Conservation (phyloP, 1,284 basidiomycete species). For the Abortiporus biennis region DNA sequence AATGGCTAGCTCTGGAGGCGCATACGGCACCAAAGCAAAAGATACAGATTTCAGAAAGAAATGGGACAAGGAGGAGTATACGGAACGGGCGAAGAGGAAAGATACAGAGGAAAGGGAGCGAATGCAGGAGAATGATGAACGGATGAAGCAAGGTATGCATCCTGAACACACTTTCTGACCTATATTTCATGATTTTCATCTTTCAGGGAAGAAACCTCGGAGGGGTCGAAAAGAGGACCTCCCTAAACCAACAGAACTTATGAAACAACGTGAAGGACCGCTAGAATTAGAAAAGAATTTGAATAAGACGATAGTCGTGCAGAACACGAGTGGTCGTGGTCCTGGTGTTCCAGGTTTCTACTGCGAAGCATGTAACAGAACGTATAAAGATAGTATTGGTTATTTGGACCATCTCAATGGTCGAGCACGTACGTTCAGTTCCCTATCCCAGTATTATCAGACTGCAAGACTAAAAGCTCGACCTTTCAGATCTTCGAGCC, state of each 20-base stretch:
- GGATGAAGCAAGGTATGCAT: slow-evolving; percentile 69
- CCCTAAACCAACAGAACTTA: slow-evolving; percentile 85
- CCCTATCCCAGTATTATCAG: slow-evolving; percentile 4
- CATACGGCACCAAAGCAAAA: slow-evolving; percentile 53
- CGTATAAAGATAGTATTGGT: slow-evolving; percentile 88
- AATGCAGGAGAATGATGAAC: slow-evolving; percentile 82
- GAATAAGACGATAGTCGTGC: slow-evolving; percentile 88
- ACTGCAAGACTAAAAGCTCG: slow-evolving; percentile 8
- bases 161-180: neutral
- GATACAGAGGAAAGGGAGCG: slow-evolving; percentile 73
- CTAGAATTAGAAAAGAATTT: slow-evolving; percentile 90
- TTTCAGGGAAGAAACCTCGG: slow-evolving; percentile 75
- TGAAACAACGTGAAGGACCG: slow-evolving; percentile 77
- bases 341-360: slow-evolving; percentile 89
- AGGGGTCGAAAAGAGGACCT: slow-evolving; percentile 59
- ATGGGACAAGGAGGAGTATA: slow-evolving; percentile 85
- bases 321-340: slow-evolving; percentile 72
- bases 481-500: slow-evolving; percentile 70
- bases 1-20: slow-evolving; percentile 38
- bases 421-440: slow-evolving; percentile 70
- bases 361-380: slow-evolving; percentile 86
- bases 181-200: slow-evolving; percentile 4
- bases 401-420: slow-evolving; percentile 98
- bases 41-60: slow-evolving; percentile 79
- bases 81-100: slow-evolving; percentile 69